A percentile compares a stretch with the other conserved stretches of the same genome.
Conservation (phyloP, 768 basidiomycete genomes). For the Leucosporidium yakuticum region DNA sequence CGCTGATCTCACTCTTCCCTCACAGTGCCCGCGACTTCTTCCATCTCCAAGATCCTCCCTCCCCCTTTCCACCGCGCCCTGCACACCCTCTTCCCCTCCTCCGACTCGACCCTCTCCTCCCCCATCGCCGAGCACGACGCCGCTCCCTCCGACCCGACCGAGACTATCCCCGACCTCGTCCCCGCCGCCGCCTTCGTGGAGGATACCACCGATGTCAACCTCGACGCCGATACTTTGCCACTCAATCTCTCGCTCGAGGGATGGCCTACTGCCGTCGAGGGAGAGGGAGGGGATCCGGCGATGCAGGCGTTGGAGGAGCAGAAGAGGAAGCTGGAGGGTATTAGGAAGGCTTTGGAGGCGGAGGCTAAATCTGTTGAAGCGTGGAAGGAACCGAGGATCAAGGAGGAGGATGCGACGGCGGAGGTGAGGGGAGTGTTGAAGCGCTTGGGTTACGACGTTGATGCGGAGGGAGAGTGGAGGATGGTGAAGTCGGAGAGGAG, state of each 20-base stretch:
- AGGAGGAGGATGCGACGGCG: neutral
- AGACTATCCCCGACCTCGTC: neutral
- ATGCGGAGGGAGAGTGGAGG: neutral
- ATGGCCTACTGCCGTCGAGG: neutral
- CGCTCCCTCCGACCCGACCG: neutral
- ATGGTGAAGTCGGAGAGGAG: constrained; percentile 5
- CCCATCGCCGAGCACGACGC: neutral
- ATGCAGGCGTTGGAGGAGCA: neutral
- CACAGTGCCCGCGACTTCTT: neutral
- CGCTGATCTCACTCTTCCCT: neutral
- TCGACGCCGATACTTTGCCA: neutral
- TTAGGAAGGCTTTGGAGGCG: constrained; percentile 2
- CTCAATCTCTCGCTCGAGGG: no score
- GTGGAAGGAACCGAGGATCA: neutral
- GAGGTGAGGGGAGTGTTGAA: neutral
- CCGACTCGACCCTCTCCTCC: neutral
- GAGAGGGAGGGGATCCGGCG: neutral
- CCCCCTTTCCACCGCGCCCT: neutral
- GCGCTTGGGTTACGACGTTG: neutral
- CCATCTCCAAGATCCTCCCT: neutral
- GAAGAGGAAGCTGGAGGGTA: neutral
- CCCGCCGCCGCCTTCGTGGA: neutral
- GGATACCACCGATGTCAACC: neutral
- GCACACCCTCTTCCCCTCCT: neutral
- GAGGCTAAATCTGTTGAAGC: neutral